phyloP scores from a whole-genome alignment of 2,329 filamentous ascomycete genomes.

The Apiospora hydei region DNA sequence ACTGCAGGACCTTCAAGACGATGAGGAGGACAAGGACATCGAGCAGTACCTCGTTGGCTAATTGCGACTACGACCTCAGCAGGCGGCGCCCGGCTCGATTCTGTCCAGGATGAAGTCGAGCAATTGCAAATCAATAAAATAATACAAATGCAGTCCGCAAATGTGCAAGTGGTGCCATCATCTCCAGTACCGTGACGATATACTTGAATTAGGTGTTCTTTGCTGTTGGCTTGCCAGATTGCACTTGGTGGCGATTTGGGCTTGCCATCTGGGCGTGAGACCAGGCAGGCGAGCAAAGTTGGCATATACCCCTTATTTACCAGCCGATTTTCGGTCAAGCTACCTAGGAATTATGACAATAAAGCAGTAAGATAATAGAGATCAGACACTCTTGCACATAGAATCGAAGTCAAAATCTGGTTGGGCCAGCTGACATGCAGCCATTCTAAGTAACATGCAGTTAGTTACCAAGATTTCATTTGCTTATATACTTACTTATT shows the following conservation, averaged over 20 bases:
- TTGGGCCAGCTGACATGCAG: not conserved
- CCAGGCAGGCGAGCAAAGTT: not conserved
- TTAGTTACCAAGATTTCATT: not conserved
- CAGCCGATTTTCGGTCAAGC: not conserved
- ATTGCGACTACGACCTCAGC: not conserved
- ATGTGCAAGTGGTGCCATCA: not conserved
- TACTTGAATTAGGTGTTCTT: not conserved
- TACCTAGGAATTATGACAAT: not conserved
- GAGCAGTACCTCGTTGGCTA: slow-evolving; percentile 66
- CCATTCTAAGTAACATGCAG: not conserved
- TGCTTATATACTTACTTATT: not conserved
- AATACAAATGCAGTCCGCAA: not conserved
- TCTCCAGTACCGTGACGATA: not conserved
- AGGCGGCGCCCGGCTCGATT: not conserved
- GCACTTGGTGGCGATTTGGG: not conserved
- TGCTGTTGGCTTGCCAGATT: not conserved
- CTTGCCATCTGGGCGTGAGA: not conserved
- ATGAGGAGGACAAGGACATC: slow-evolving; percentile 78
- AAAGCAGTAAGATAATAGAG: not conserved
- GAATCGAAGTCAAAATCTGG: not conserved
- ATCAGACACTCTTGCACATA: not conserved
- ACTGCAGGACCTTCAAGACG: slow-evolving; percentile 62
- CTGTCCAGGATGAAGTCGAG: not conserved
- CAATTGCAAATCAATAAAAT: not conserved
- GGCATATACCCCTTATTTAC: not conserved